phyloP scores from a whole-genome alignment of 768 basidiomycete genomes.

The Rossbeevera mucosa region DNA sequence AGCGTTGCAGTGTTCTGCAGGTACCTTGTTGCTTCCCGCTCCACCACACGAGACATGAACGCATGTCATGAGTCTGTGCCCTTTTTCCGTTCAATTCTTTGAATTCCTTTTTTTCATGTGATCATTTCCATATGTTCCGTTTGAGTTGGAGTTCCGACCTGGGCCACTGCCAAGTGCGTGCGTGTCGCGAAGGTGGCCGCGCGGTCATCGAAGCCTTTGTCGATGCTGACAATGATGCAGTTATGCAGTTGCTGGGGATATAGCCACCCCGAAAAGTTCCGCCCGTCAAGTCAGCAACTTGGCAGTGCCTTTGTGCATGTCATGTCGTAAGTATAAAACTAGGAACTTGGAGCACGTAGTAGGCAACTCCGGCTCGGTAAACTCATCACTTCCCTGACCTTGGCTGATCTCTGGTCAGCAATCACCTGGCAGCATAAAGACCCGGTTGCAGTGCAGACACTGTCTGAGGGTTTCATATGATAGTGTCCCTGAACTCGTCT shows the following conservation, averaged over 20 bases:
- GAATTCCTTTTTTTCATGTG: conserved; percentile 1
- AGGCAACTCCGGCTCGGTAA: conserved; percentile 1
- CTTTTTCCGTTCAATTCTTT: conserved; percentile 1
- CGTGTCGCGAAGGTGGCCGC: background rate
- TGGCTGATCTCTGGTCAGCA: background rate
- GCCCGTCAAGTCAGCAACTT: background rate
- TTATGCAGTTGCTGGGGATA: background rate
- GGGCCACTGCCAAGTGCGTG: background rate
- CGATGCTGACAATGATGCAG: background rate
- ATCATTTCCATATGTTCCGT: conserved; percentile 2
- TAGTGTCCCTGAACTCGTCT: background rate
- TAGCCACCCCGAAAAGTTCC: conserved; percentile 13
- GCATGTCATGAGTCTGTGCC: background rate
- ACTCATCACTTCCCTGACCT: background rate
- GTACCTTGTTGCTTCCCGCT: background rate
- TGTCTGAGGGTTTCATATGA: background rate
- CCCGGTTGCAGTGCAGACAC: too few species aligned
- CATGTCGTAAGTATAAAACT: conserved; percentile 10
- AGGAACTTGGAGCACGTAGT: background rate
- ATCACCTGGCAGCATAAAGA: background rate
- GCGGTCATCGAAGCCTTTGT: background rate
- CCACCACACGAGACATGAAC: background rate
- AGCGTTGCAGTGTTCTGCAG: background rate
- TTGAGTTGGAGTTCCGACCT: conserved; percentile 7
- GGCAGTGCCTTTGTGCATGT: conserved; percentile 5